Conservation (phyloP, 1,284 basidiomycete genomes). For the Salmacisia buchloeana region DNA sequence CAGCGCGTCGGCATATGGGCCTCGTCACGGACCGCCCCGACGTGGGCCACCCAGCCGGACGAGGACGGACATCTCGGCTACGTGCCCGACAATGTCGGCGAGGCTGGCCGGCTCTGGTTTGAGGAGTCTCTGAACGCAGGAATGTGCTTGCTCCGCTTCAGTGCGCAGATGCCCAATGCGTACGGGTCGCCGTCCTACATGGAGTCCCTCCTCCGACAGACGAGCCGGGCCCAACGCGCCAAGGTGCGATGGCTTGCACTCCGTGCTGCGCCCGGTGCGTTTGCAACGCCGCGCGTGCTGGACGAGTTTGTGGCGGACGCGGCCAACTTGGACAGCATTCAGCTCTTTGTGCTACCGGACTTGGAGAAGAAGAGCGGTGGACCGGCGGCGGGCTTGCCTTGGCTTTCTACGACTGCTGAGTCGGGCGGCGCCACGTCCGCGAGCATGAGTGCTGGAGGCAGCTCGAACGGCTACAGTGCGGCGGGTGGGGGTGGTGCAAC, state of each 20-base stretch:
- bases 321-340: neutral
- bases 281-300: neutral
- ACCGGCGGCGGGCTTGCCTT: too few relatives aligned
- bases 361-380: neutral
- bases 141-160: neutral
- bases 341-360: neutral
- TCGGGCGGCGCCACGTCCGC: too few relatives aligned
- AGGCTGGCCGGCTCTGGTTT: neutral
- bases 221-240: neutral
- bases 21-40: neutral
- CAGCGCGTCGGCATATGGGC: neutral
- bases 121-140: neutral
- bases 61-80: neutral
- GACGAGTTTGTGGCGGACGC: neutral
- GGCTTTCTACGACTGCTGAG: too few relatives aligned
- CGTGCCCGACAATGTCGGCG: neutral
- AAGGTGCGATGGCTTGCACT: neutral
- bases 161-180: neutral
- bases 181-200: neutral
- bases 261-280: neutral
- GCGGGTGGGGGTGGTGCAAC: neutral
- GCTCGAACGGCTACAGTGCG: too few relatives aligned
- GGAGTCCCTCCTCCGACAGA: neutral
- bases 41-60: neutral
- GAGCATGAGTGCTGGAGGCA: too few relatives aligned